These are phyloP conservation scores for Pleoardoris graminearum DNA, from an alignment of 2,329 filamentous ascomycete genomes.

Conservation along the genomic window DNA sequence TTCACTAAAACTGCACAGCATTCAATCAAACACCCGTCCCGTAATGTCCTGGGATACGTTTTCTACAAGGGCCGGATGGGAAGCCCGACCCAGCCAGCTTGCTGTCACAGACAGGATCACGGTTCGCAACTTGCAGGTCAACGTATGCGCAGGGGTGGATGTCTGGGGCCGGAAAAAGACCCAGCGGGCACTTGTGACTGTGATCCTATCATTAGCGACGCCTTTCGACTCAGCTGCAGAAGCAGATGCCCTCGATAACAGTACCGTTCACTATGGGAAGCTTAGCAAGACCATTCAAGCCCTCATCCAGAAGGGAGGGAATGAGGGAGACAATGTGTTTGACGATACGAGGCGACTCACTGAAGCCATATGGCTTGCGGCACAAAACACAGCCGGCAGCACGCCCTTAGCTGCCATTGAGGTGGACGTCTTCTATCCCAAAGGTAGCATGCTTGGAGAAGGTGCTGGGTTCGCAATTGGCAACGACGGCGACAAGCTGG, in stretches of 20 bases:
- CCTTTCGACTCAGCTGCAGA: constrained; percentile 63
- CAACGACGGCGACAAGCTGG: constrained; percentile 27
- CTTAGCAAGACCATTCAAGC: constrained; percentile 67
- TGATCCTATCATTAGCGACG: constrained; percentile 59
- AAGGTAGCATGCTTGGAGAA: constrained; percentile 68
- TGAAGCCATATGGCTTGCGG: neutral
- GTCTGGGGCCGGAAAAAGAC: constrained; percentile 68
- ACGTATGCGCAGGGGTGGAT: constrained; percentile 62
- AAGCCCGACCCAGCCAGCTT: constrained; percentile 18
- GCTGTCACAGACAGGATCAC: constrained; percentile 53
- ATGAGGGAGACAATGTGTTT: too few relatives aligned
- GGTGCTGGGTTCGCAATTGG: constrained; percentile 54
- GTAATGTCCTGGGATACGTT: too few relatives aligned
- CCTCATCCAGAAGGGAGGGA: constrained; percentile 50
- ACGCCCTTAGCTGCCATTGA: constrained; percentile 48
- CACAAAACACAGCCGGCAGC: constrained; percentile 25
- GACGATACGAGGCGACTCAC: too few relatives aligned
- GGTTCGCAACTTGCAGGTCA: constrained; percentile 64
- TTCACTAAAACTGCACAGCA: too few relatives aligned
- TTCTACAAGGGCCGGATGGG: constrained; percentile 15
- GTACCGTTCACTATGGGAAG: constrained; percentile 75
- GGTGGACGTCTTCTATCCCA: constrained; percentile 63
- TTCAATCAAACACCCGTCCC: too few relatives aligned
- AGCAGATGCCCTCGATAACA: constrained; percentile 64
- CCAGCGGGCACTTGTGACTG: constrained; percentile 66